Base-by-base conservation (phyloP, 2,329 filamentous ascomycete genomes). In the Paecilomyces variotii region DNA sequence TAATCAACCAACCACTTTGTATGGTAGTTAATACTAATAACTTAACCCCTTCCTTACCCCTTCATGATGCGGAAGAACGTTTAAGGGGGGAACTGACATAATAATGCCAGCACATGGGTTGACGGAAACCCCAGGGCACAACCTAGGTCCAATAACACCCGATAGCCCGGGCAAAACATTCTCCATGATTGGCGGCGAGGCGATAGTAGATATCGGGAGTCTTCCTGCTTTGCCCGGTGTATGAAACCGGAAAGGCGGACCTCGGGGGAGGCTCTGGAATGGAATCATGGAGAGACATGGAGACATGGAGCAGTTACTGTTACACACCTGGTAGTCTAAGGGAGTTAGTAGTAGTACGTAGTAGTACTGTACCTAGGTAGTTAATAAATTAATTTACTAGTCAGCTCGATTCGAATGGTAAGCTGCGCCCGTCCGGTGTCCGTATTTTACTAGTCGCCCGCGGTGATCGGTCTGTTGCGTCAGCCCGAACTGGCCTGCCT, bases 211-310 rank as follows among this genome's bases (percentile, higher is more conserved):
- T 69, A 72, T 70, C 67, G 70, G 72, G 66, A 64, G 54, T 64
- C 67, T 73, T 32, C 73, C 73, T 74, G 73, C 68, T 74, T 75
- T 73, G 68, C 70, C 73, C 73, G 73, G 72, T 74, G 71, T 70
- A 69, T 73, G 70, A 74, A 73, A 74, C 71, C 71, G 71, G 72
- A 72, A 72, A 63, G 63, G 65, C 64, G 63, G 66, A 63, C 50
- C 50, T 27, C 54, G 35, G 45, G 51, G 57, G 51, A 55, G 56
- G 61, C 58, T 32, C 30, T 32, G 30, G 30, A 10, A 45, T 57
- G 56, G 57, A 54, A 53, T 59, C 60, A 62, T 56, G 56, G 27
- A 35, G 25, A 19, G 19, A 19, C 19, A 19, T 19, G 19, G 19
- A 19, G 19, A 19, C 19, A 19, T 19, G 19, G 19, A 19, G 19